These are phyloP conservation scores for Pythium utonaiense DNA, from an alignment of 352 stramenopile genomes.

Conservation along the genomic window DNA sequence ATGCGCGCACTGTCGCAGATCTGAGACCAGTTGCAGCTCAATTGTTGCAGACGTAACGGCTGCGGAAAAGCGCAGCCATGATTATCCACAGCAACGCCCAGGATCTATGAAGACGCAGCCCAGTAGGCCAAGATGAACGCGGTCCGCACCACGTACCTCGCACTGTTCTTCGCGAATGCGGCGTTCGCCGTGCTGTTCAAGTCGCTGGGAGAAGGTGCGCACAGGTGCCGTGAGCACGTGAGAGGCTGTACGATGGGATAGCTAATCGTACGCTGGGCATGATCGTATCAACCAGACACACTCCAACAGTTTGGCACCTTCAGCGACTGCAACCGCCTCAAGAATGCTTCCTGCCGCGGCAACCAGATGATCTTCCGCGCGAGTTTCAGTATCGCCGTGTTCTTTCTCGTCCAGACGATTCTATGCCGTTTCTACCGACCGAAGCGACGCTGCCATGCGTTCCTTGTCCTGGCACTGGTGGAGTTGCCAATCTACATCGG, in stretches of 20 bases:
- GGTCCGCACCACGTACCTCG: conserved; percentile 47
- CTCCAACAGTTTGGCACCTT: conserved; percentile 68
- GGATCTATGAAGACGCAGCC: neutral
- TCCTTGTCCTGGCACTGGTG: conserved; percentile 30
- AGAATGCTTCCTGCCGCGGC: conserved; percentile 45
- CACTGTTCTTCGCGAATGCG: conserved; percentile 71
- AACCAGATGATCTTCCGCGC: conserved; percentile 73
- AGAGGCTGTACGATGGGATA: neutral
- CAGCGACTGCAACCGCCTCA: conserved; percentile 35
- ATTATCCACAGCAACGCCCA: neutral
- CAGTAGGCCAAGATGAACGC: conserved; percentile 30
- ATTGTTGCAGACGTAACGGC: too few species aligned
- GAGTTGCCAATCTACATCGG: conserved; percentile 48
- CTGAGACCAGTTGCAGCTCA: too few species aligned
- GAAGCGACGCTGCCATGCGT: conserved; percentile 20
- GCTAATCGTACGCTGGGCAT: neutral
- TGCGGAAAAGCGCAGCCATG: neutral
- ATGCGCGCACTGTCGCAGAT: neutral
- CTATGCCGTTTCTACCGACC: conserved; percentile 41
- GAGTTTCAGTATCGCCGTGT: conserved; percentile 57
- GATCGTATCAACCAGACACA: neutral
- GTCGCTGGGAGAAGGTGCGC: conserved; percentile 51
- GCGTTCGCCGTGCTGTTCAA: conserved; percentile 66
- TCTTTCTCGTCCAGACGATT: conserved; percentile 49
- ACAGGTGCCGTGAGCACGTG: neutral